phyloP scores from a whole-genome alignment of 2,329 filamentous ascomycete species.

The Trichoderma breve region DNA sequence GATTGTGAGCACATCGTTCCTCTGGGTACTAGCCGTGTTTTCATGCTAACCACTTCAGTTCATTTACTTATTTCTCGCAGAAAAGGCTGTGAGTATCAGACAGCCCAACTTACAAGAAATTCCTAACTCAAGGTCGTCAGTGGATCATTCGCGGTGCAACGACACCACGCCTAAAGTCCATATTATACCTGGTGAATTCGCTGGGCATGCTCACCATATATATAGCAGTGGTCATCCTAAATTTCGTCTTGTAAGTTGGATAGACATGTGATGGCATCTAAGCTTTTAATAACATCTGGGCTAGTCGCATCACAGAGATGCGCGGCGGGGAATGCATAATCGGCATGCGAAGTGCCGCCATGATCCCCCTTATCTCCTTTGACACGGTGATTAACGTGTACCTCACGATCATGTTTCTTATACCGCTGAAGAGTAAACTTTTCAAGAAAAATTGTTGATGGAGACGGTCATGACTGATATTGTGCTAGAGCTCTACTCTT shows the following conservation, averaged over 20 bases:
- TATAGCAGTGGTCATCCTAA: conserved; percentile 50
- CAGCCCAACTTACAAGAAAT: neutral
- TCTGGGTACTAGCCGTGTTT: neutral
- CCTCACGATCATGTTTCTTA: conserved; percentile 60
- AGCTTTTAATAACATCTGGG: neutral
- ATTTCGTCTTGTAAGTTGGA: conserved; percentile 57
- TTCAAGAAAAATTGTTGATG: too few species aligned
- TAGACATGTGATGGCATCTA: neutral
- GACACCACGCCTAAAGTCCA: conserved; percentile 53
- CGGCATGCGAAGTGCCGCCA: conserved; percentile 56
- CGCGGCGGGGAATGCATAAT: conserved; percentile 58
- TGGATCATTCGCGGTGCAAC: conserved; percentile 56
- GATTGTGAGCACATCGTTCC: conserved; percentile 31
- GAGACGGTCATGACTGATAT: neutral
- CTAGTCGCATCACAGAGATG: conserved; percentile 56
- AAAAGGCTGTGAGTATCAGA: conserved; percentile 53
- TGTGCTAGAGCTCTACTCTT: conserved; percentile 52
- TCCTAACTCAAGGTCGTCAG: conserved; percentile 30
- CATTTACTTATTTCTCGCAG: conserved; percentile 64
- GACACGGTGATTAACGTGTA: conserved; percentile 63
- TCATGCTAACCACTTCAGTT: conserved; percentile 36
- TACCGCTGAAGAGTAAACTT: conserved; percentile 52
- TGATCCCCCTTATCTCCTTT: conserved; percentile 61
- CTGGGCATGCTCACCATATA: conserved; percentile 54
- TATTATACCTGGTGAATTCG: conserved; percentile 60